Evolutionary conservation across 1,284 basidiomycete genomes (phyloP), one percentile per base, ranked within the genome.

Genomic region (Earliella scabrosa): DNA sequence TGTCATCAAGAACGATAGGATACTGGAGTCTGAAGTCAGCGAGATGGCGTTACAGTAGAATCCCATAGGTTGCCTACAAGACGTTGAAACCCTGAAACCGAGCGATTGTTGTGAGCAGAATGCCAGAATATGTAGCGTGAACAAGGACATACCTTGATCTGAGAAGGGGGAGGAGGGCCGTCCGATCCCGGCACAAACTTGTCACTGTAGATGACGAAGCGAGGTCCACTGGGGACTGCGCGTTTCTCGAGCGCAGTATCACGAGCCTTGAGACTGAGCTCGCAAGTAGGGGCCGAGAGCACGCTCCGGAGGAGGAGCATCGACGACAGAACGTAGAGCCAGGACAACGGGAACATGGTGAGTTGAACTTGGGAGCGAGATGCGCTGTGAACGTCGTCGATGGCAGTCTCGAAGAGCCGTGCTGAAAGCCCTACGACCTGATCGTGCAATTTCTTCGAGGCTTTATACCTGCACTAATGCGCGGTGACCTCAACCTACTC

Each of bases 121-220:
- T n/a, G n/a, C n/a, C n/a, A n/a, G n/a, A n/a, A n/a, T n/a, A n/a
- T 13, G 14, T 5, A 16, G 16, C 16, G 14, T 27, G 31, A 7
- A 31, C 27, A 2, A 34, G n/a, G 10, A 65, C 69, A 5, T 48
- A 73, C 80, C 54, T 67, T 39, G 41, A 82, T 66, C 0, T 72
- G 52, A 31, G 74, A 71, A 2, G 73, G 57, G 41, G 69, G 45
- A 45, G 77, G 77, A 31, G 73, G 72, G 24, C 66, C 78, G 51
- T 66, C 76, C 48, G 69, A 65, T 21, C 77, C 71, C 53, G 72
- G 67, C 3, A 76, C 69, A 62, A 68, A 78, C 50, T 71, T 61
- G 63, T 81, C 77, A 46, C 70, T 70, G 63, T 81, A 80, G 6
- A 73, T 67, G n/a, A 78, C 73, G 45, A 74, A 82, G 54, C 75